Evolutionary conservation across 208 protist genomes (phyloP), one percentile per base, ranked within the genome.

Genomic region (Acanthamoeba healyi): DNA sequence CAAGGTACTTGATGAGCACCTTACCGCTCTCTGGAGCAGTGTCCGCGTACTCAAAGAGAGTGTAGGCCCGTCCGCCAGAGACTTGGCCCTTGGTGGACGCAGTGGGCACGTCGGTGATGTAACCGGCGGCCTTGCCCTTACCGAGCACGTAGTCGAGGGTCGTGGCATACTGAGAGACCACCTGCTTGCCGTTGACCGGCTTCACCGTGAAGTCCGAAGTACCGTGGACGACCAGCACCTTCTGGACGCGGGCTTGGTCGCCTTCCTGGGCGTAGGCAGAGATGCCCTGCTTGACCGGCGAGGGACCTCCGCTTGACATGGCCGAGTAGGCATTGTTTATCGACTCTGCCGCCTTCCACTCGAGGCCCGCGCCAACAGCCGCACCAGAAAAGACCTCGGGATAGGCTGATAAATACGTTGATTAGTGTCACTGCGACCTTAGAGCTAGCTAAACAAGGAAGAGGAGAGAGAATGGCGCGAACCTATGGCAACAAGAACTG

Each of bases 121-220:
- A 90, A 5, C 82, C 82, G 4, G 19, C 14, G 51, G 46, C 19
- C 24, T 22, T 15, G 82, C 82, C 82, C 10, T 38, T n/a, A 51
- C 82, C 82, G 19, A 90, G 49, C 0, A 90, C 58, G 34, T 46
- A 44, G 82, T 90, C 82, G 34, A 90, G 82, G 14, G 82, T 90
- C 15, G 82, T 65, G 29, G 49, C 82, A 0, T 24, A 90, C 51
- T 90, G 82, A 15, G 82, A 82, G 38, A 93, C 89, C 6, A 93
- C 63, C 51, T 93, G 67, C 58, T 93, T 86, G 24, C 89, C 89
- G 54, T 93, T 93, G n/a, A 93, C 46, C n/a, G 40, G 2, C 32
- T 46, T 9, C 36, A 93, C 89, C 10, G 89, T 93, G 61, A 19
- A 82, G 36, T 93, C 89, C 15, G 89, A 70, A 9, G 38, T 93